phyloP scores from a whole-genome alignment of 805 yeast genomes.

The Spathaspora girioi region DNA sequence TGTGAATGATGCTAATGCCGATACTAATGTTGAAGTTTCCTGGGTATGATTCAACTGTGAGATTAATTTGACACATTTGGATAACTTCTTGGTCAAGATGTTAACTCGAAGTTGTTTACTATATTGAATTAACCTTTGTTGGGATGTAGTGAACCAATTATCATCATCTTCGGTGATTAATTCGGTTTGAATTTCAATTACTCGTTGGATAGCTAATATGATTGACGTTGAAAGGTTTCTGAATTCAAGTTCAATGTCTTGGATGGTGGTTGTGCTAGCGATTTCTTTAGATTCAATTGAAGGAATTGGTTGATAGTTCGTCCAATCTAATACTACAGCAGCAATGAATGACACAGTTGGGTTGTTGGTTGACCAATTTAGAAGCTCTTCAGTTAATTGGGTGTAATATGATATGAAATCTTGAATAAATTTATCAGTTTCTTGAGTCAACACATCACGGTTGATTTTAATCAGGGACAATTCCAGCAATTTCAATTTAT shows the following conservation, averaged over 20 bases:
- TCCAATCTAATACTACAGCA: slow-evolving; percentile 48
- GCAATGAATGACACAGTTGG: slow-evolving; percentile 42
- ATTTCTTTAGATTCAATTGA: slow-evolving; percentile 23
- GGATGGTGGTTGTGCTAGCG: slow-evolving; percentile 17
- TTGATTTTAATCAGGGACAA: slow-evolving; percentile 20
- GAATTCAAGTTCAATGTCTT: slow-evolving; percentile 44
- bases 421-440: slow-evolving; percentile 15
- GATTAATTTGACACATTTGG: slow-evolving; percentile 30
- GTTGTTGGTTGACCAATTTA: slow-evolving; percentile 30
- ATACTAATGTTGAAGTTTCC: slow-evolving; percentile 32
- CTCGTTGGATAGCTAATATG: slow-evolving; percentile 64
- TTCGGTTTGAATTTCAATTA: slow-evolving; percentile 33
- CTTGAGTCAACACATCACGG: slow-evolving; percentile 9
- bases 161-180: slow-evolving; percentile 46
- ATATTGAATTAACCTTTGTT: slow-evolving; percentile 40
- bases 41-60: slow-evolving; percentile 33
- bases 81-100: slow-evolving; percentile 32
- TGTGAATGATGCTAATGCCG: slow-evolving; percentile 52
- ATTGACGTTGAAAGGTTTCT: slow-evolving; percentile 55
- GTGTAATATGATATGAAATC: slow-evolving; percentile 17
- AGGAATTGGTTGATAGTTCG: slow-evolving; percentile 18
- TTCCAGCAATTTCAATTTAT: slow-evolving; percentile 14
- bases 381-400: slow-evolving; percentile 23
- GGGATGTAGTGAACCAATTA: slow-evolving; percentile 54
- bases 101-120: slow-evolving; percentile 41